Evolutionary conservation across 352 stramenopile genomes (phyloP).

Genomic region (Blastocystis sp.): DNA sequence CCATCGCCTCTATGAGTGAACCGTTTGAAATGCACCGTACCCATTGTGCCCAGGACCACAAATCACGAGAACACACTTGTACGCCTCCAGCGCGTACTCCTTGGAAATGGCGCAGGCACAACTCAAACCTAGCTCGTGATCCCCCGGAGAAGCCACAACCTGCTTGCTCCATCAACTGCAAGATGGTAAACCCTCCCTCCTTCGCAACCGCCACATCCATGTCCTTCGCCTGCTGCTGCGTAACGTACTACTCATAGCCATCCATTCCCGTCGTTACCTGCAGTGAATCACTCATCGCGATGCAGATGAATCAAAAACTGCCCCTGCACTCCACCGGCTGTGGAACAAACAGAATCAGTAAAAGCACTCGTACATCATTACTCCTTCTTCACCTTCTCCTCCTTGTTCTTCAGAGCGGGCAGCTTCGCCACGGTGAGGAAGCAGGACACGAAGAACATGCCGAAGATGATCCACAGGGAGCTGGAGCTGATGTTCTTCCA

Average conservation of each 20-base stretch:
- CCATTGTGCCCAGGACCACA: constrained; percentile 96
- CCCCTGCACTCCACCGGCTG: no score
- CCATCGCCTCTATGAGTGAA: constrained; percentile 81
- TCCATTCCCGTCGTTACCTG: no score
- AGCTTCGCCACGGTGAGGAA: constrained; percentile 56
- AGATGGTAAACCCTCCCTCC: constrained; percentile 83
- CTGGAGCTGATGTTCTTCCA: constrained; percentile 67
- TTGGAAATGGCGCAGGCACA: constrained; percentile 78
- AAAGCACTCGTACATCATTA: not conserved
- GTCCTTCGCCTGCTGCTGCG: constrained; percentile 71
- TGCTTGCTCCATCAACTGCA: constrained; percentile 98
- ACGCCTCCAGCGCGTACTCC: constrained; percentile 72
- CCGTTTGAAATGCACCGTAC: not conserved
- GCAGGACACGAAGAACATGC: constrained; percentile 47
- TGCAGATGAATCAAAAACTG: no score
- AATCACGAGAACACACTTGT: constrained; percentile 81
- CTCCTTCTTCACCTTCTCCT: constrained; percentile 39
- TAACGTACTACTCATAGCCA: constrained; percentile 55
- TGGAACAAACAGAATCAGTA: no score
- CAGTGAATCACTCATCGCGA: no score
- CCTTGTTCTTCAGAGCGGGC: constrained; percentile 60
- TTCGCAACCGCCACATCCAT: constrained; percentile 87
- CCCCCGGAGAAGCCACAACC: constrained; percentile 86
- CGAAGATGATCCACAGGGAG: constrained; percentile 67
- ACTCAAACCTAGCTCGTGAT: constrained; percentile 45